phyloP scores from a whole-genome alignment of 495 filamentous ascomycete species.

The Talaromyces borbonicus region DNA sequence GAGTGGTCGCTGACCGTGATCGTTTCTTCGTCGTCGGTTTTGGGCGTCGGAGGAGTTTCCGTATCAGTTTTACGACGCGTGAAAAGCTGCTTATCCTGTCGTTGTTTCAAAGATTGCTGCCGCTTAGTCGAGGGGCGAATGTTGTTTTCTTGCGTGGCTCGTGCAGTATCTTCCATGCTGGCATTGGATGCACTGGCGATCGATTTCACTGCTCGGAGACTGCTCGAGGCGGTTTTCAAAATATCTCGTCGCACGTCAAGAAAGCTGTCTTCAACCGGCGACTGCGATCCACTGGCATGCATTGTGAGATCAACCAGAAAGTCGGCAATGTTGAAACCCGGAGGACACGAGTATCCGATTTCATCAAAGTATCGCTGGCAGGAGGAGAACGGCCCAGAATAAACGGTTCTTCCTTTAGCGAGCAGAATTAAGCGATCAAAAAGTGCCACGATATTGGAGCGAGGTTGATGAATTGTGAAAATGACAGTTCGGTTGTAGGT shows the following conservation, averaged over 20 bases:
- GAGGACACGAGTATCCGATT: constrained; percentile 83
- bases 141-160: constrained; percentile 48
- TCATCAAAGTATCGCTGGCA: constrained; percentile 91
- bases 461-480: constrained; percentile 97
- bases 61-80: constrained; percentile 62
- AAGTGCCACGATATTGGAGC: constrained; percentile 98
- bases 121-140: constrained; percentile 56
- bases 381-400: constrained; percentile 78
- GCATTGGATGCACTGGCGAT: constrained; percentile 69
- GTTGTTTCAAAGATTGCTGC: constrained; percentile 63
- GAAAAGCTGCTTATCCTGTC: constrained; percentile 84
- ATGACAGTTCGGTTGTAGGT: constrained; percentile 93
- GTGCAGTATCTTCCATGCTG: constrained; percentile 47
- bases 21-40: constrained; percentile 57
- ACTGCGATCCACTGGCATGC: constrained; percentile 61
- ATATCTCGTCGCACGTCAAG: constrained; percentile 31
- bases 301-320: constrained; percentile 96
- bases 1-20: constrained; percentile 50
- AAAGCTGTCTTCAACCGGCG: constrained; percentile 49
- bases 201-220: constrained; percentile 81
- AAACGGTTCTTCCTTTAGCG: constrained; percentile 82
- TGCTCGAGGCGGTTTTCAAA: constrained; percentile 70
- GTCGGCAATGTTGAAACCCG: constrained; percentile 97
- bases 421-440: constrained; percentile 90
- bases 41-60: constrained; percentile 48